Evolutionary conservation across 73 alveolate genomes (phyloP).

Genomic region (Paramecium tetraurelia): DNA sequence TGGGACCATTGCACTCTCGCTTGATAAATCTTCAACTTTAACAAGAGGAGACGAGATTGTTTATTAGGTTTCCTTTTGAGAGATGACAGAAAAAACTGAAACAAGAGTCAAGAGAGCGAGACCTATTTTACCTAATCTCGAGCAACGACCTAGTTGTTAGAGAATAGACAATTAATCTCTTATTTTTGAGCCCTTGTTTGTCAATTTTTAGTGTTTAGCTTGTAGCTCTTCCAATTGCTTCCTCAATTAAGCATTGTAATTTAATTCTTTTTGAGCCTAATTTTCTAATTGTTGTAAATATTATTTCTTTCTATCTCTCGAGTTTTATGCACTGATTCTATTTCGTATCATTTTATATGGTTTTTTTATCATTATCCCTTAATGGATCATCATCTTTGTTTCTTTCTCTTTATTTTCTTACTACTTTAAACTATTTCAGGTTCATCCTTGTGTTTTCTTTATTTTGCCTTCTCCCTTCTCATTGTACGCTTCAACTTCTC

Average conservation of each 20-base stretch:
- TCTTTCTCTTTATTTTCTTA: constrained; percentile 22
- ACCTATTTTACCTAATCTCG: constrained; percentile 38
- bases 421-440: not conserved
- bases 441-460: constrained; percentile 3
- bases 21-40: not conserved
- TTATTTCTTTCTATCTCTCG: constrained; percentile 71
- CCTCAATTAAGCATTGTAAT: not conserved
- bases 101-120: constrained; percentile 43
- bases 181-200: not conserved
- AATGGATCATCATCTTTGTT: constrained; percentile 49
- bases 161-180: not conserved
- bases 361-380: constrained; percentile 66
- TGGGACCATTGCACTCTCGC: not conserved
- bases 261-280: not conserved
- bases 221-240: not conserved
- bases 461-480: constrained; percentile 37
- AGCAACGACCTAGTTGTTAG: not conserved
- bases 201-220: not conserved
- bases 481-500: constrained; percentile 9
- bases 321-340: constrained; percentile 72
- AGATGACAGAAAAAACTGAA: constrained; percentile 47
- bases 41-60: not conserved
- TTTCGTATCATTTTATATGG: constrained; percentile 69
- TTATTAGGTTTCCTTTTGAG: not conserved
- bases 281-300: not conserved